These are phyloP conservation scores for Bacidia rubella DNA, from an alignment of 495 filamentous ascomycete species.

Conservation along the genomic window DNA sequence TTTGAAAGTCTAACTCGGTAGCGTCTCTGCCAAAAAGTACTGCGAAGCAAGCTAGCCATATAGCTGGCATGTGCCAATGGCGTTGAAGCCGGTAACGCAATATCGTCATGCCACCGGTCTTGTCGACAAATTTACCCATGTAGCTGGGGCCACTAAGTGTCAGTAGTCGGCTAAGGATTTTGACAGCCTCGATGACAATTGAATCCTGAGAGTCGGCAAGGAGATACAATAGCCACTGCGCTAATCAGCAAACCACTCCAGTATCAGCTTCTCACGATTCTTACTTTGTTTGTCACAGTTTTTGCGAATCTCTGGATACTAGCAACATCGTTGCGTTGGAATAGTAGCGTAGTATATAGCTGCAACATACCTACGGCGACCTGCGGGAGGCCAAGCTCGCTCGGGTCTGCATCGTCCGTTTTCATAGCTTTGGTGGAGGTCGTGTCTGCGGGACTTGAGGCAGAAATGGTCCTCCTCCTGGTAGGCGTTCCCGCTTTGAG, in stretches of 20 bases:
- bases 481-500: constrained; percentile 22
- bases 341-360: constrained; percentile 74
- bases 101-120: constrained; percentile 73
- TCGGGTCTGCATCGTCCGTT: constrained; percentile 6
- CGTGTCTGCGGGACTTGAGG: constrained; percentile 8
- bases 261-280: constrained; percentile 1
- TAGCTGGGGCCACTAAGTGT: constrained; percentile 66
- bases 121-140: constrained; percentile 69
- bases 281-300: constrained; percentile 89
- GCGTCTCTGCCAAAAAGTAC: constrained; percentile 78
- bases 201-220: constrained; percentile 76
- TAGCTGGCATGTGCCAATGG: constrained; percentile 75
- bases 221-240: constrained; percentile 85
- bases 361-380: constrained; percentile 64
- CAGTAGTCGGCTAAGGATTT: constrained; percentile 77
- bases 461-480: constrained; percentile 22
- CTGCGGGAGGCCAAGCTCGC: constrained; percentile 26
- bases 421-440: background rate
- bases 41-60: constrained; percentile 86
- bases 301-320: constrained; percentile 79
- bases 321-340: constrained; percentile 46
- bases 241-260: constrained; percentile 19
- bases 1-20: constrained; percentile 54
- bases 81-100: constrained; percentile 67
- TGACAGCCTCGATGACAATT: constrained; percentile 66